Evolutionary conservation across 768 basidiomycete species (phyloP), one percentile per base, ranked within the genome.

Genomic region (Lentinula guzmanii): DNA sequence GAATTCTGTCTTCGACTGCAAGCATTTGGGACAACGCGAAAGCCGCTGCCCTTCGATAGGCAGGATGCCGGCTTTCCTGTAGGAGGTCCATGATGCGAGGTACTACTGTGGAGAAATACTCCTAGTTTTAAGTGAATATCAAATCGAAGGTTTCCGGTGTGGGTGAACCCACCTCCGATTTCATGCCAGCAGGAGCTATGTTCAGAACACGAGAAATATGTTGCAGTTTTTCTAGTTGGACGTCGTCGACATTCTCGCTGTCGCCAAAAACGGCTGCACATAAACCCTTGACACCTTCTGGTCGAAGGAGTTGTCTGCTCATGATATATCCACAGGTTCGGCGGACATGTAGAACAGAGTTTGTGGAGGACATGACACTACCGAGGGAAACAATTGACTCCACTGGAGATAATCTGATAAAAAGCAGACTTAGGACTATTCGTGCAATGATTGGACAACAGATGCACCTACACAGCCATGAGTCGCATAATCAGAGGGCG

Each of bases 21-120:
- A 92, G 72, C 74, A 91, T 83, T 15, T 86, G 83, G 24, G 89
- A 87, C 50, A 93, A 69, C 2, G 85, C 72, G 69, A 89, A 91
- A 2, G 90, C 83, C 8, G 85, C 85, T 0, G 86, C 87, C 18
- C 87, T 79, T 59, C 75, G 78, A 65, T 88, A 81, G 1, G 77
- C 69, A 15, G 75, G 69, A 1, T 80, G 75, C 24, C 75, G 72
- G 1, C 74, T 68, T 2, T 77, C 73, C 0, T 77, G 68, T 24
- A 91, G 69, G 31, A 89, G 67, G 15, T 74, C 74, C 13, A 89
- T 64, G 21, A 91, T 72, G 50, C 79, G 77, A 5, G 89, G 85
- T 7, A 85, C 67, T 51, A 90, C 76, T 28, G 68, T 74, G 3
- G 64, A 58, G 61, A 83, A 89, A 68, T 91, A 93, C 15, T 79